Conservation (phyloP, 1,139 yeast species). For the Hemisphaericaspora xylofermentans region DNA sequence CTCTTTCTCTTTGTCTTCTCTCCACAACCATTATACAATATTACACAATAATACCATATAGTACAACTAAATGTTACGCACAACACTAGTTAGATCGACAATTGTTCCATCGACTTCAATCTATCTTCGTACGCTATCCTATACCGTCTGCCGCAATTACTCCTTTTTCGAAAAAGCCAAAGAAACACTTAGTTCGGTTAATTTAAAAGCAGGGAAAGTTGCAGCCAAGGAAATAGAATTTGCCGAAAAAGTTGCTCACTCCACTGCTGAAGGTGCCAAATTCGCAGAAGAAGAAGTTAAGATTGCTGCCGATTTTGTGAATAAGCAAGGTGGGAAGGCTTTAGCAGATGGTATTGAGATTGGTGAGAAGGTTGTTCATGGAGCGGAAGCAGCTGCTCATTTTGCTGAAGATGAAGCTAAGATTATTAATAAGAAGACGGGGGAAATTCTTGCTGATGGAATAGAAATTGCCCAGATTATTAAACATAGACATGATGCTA, state of each 20-base stretch:
- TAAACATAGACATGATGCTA: slow-evolving; percentile 15
- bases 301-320: slow-evolving; percentile 10
- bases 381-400: slow-evolving; percentile 22
- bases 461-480: slow-evolving; percentile 23
- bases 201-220: slow-evolving; percentile 15
- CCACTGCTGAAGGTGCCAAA: slow-evolving; percentile 28
- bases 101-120: not conserved
- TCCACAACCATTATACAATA: not conserved
- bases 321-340: slow-evolving; percentile 33
- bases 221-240: slow-evolving; percentile 7
- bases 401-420: slow-evolving; percentile 27
- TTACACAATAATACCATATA: too few species aligned
- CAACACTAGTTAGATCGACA: slow-evolving; percentile 6
- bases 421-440: slow-evolving; percentile 25
- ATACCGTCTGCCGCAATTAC: slow-evolving; percentile 12
- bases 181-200: slow-evolving; percentile 34
- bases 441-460: slow-evolving; percentile 30
- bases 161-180: slow-evolving; percentile 38
- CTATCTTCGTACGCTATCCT: slow-evolving; percentile 8
- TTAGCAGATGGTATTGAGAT: slow-evolving; percentile 36
- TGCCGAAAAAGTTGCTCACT: slow-evolving; percentile 15
- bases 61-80: slow-evolving; percentile 10
- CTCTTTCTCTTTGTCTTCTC: too few species aligned
- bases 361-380: slow-evolving; percentile 24
- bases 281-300: slow-evolving; percentile 17